Conservation (phyloP, 352 stramenopile genomes). For the Globisporangium paddicum region DNA sequence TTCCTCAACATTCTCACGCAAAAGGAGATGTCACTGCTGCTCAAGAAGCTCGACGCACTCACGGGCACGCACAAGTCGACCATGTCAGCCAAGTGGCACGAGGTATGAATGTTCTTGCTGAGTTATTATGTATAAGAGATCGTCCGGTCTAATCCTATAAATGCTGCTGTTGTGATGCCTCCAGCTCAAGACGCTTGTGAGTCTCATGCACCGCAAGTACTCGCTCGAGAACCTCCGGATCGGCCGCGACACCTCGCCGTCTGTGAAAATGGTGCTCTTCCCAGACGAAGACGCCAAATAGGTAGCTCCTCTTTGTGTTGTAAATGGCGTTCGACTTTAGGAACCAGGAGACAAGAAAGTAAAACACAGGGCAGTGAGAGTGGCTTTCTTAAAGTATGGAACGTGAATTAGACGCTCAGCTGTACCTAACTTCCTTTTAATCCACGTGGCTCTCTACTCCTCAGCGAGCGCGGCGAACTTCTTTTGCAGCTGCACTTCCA, state of each 20-base stretch:
- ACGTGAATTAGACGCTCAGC: neutral
- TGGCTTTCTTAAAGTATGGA: constrained; percentile 2
- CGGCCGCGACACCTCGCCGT: constrained; percentile 33
- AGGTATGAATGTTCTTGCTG: constrained; percentile 26
- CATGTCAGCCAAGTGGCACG: constrained; percentile 81
- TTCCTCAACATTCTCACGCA: constrained; percentile 73
- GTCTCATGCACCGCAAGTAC: constrained; percentile 84
- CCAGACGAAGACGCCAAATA: constrained; percentile 21
- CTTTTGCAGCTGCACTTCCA: constrained; percentile 81
- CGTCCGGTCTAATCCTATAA: neutral
- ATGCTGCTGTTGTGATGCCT: neutral
- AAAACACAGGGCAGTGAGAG: neutral
- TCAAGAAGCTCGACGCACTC: constrained; percentile 67
- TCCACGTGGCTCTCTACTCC: constrained; percentile 7
- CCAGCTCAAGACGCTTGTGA: constrained; percentile 78
- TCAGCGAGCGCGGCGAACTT: constrained; percentile 41
- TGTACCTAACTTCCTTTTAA: neutral
- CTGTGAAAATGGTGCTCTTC: constrained; percentile 43
- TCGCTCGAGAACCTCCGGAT: constrained; percentile 74
- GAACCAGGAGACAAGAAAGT: too few species aligned
- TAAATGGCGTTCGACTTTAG: too few species aligned
- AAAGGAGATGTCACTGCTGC: constrained; percentile 62
- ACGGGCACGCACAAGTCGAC: constrained; percentile 71
- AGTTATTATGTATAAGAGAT: neutral
- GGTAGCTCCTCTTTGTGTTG: constrained; percentile 2